A percentile compares a stretch with the other conserved stretches of the same genome.
These are phyloP conservation scores for Phytophthora tubulina DNA, from an alignment of 352 stramenopile species.

Conservation along the genomic window DNA sequence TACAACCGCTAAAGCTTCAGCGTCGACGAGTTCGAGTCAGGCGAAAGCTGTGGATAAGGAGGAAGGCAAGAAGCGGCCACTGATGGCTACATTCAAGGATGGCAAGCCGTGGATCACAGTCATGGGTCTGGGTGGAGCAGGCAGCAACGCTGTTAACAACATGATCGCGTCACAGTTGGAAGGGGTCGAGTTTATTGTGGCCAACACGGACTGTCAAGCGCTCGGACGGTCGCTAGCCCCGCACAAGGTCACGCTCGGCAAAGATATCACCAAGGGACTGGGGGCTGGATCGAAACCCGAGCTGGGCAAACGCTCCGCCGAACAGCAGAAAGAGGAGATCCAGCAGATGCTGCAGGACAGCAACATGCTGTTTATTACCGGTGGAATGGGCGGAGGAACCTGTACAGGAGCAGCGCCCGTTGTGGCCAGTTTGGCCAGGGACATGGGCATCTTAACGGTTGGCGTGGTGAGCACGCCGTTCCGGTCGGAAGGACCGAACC, in stretches of 20 bases:
- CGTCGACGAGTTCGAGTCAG: not conserved
- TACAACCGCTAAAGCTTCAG: constrained; percentile 9
- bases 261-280: constrained; percentile 87
- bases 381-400: constrained; percentile 95
- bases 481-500: constrained; percentile 94
- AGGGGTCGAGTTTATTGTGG: constrained; percentile 95
- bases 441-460: constrained; percentile 94
- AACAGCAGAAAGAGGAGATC: constrained; percentile 92
- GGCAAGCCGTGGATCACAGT: constrained; percentile 89
- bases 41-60: constrained; percentile 26
- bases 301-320: constrained; percentile 82
- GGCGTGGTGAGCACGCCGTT: constrained; percentile 97
- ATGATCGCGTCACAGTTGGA: constrained; percentile 91
- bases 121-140: constrained; percentile 83
- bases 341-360: constrained; percentile 89
- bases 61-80: constrained; percentile 53
- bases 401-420: constrained; percentile 94
- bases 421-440: constrained; percentile 93
- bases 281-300: constrained; percentile 85
- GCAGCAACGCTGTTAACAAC: constrained; percentile 91
- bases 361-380: constrained; percentile 97
- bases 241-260: constrained; percentile 86
- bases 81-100: constrained; percentile 75
- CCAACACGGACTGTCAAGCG: constrained; percentile 96
- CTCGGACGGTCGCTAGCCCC: constrained; percentile 80